A percentile compares a stretch with the other conserved stretches of the same genome.
Conservation (phyloP, 495 filamentous ascomycete species). For the Hypoxylon perforatum region DNA sequence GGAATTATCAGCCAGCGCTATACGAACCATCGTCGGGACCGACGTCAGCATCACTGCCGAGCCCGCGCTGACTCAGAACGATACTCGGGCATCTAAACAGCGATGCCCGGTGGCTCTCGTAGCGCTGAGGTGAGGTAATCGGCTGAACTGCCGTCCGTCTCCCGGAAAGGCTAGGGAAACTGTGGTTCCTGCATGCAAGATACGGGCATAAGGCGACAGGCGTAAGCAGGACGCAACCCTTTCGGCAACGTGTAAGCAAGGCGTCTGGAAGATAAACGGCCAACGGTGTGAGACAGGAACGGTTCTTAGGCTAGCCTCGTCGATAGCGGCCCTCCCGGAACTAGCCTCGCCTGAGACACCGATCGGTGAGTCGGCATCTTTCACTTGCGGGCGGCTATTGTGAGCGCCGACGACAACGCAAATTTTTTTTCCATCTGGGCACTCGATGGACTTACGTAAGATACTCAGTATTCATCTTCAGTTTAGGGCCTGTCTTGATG, state of each 20-base stretch:
- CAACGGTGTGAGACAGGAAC: constrained; percentile 18
- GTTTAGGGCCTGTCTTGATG: too few relatives aligned
- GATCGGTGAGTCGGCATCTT: constrained; percentile 35
- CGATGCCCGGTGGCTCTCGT: constrained; percentile 18
- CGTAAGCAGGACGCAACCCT: constrained; percentile 2
- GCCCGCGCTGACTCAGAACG: constrained; percentile 26
- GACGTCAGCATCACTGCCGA: constrained; percentile 21
- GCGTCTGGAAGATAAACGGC: constrained; percentile 1
- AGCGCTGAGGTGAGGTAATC: constrained; percentile 29
- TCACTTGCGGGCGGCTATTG: constrained; percentile 23
- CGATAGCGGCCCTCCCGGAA: neutral
- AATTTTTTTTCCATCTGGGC: neutral
- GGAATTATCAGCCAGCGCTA: neutral
- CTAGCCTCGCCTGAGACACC: constrained; percentile 1
- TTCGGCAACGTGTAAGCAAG: constrained; percentile 15
- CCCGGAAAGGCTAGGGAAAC: neutral
- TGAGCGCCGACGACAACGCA: constrained; percentile 12
- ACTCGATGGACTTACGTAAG: constrained; percentile 12
- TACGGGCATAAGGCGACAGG: constrained; percentile 7
- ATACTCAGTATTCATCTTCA: neutral
- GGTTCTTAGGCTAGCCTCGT: neutral
- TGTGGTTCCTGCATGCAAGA: constrained; percentile 1
- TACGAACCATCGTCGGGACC: constrained; percentile 4
- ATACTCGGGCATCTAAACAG: constrained; percentile 22
- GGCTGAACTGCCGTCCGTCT: neutral